Conservation (phyloP, 345 rosid genomes). For the Mallotus nudiflorus region DNA sequence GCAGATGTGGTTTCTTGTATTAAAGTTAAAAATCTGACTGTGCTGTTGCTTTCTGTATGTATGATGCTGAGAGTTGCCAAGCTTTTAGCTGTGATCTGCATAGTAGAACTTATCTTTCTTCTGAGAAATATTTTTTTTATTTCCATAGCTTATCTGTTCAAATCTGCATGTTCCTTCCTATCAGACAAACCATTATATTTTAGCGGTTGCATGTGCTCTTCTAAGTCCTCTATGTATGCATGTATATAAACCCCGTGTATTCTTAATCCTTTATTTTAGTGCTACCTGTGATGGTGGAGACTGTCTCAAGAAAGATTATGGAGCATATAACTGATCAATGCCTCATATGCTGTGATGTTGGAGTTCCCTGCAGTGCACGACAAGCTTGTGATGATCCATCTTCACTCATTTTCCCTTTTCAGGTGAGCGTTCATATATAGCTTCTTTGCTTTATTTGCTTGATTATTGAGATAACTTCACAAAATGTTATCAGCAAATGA, state of each 20-base stretch:
- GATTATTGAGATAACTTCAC: not conserved
- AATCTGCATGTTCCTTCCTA: not conserved
- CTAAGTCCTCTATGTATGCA: not conserved
- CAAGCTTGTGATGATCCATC: constrained; percentile 92
- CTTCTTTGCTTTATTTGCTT: not conserved
- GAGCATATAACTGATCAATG: constrained; percentile 91
- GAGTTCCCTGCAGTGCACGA: constrained; percentile 80
- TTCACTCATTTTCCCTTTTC: constrained; percentile 90
- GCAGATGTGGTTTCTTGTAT: not conserved
- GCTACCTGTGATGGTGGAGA: constrained; percentile 82
- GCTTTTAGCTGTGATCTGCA: not conserved
- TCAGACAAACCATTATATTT: not conserved
- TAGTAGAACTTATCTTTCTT: not conserved
- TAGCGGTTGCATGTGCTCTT: not conserved
- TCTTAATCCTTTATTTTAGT: constrained; percentile 46
- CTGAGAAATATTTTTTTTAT: not conserved
- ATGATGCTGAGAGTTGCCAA: not conserved
- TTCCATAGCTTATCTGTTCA: not conserved
- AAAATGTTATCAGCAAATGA: too few relatives aligned
- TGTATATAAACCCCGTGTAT: not conserved
- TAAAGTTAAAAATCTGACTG: not conserved
- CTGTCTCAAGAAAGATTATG: constrained; percentile 65
- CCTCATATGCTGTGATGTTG: constrained; percentile 91
- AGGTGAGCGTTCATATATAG: constrained; percentile 49
- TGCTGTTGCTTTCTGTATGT: not conserved